A percentile compares a stretch with the other conserved stretches of the same genome.
phyloP scores from a whole-genome alignment of 2,329 filamentous ascomycete genomes.

The Fusarium euwallaceae region DNA sequence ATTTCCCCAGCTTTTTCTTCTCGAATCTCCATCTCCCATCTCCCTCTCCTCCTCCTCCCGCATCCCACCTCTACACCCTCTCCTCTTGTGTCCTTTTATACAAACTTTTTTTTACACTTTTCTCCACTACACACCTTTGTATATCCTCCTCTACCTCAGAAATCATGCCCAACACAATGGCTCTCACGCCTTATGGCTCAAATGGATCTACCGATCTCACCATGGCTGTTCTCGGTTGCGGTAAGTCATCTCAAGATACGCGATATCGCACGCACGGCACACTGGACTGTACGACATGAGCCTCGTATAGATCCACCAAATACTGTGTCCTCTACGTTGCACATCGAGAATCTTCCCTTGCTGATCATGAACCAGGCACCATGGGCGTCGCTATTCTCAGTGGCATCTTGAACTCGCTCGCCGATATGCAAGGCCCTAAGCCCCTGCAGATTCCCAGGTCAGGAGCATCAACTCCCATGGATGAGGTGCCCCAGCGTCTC shows the following conservation, averaged over 20 bases:
- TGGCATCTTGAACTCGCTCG: slow-evolving; percentile 81
- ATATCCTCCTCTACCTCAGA: slow-evolving; percentile 1
- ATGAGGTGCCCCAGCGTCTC: slow-evolving; percentile 68
- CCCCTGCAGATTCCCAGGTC: slow-evolving; percentile 59
- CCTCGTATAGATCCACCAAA: slow-evolving; percentile 5
- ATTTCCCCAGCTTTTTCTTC: slow-evolving; percentile 31
- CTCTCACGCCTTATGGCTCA: slow-evolving; percentile 53
- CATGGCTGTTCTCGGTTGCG: slow-evolving; percentile 85
- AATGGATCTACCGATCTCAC: slow-evolving; percentile 67
- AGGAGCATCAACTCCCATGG: slow-evolving; percentile 58
- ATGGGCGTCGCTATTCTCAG: slow-evolving; percentile 89
- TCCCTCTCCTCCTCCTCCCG: slow-evolving; percentile 12
- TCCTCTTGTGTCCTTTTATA: slow-evolving; percentile 7
- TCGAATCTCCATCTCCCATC: slow-evolving; percentile 17
- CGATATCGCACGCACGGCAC: neutral
- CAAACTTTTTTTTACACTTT: slow-evolving; percentile 2
- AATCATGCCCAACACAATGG: slow-evolving; percentile 47
- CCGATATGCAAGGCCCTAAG: slow-evolving; percentile 61
- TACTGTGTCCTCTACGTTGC: slow-evolving; percentile 3
- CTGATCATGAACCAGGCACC: slow-evolving; percentile 67
- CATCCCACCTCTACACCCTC: slow-evolving; percentile 1
- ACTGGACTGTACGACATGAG: neutral
- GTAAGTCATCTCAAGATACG: slow-evolving; percentile 61
- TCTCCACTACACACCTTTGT: slow-evolving; percentile 17
- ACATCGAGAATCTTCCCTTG: slow-evolving; percentile 4